phyloP scores from a whole-genome alignment of 176 grass and related monocot genomes.

The maize (Zea mays) region Zm-B73-REFERENCE-NAM-5.0 NC_050104.1:160351501-160352000 shows the following conservation, averaged over 20 bases:
- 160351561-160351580: no score
- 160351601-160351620: neutral
- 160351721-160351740: no score
- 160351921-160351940: conserved; percentile 10
- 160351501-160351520: neutral
- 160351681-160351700: no score
- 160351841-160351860: conserved; percentile 23
- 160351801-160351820: neutral
- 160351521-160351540: neutral
- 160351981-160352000: no score
- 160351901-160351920: conserved; percentile 22
- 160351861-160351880: conserved; percentile 13
- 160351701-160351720: no score
- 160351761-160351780: conserved; percentile 36
- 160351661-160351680: neutral
- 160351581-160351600: no score
- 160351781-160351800: conserved; percentile 9
- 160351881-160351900: conserved; percentile 15
- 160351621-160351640: neutral
- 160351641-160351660: conserved; percentile 2
- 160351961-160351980: neutral
- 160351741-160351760: no score
- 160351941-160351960: conserved; percentile 23
- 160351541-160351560: no score
- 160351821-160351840: conserved; percentile 1